These are phyloP conservation scores for Backusella psychrophila DNA, from an alignment of 192 early-diverging fungal species.

Conservation along the genomic window DNA sequence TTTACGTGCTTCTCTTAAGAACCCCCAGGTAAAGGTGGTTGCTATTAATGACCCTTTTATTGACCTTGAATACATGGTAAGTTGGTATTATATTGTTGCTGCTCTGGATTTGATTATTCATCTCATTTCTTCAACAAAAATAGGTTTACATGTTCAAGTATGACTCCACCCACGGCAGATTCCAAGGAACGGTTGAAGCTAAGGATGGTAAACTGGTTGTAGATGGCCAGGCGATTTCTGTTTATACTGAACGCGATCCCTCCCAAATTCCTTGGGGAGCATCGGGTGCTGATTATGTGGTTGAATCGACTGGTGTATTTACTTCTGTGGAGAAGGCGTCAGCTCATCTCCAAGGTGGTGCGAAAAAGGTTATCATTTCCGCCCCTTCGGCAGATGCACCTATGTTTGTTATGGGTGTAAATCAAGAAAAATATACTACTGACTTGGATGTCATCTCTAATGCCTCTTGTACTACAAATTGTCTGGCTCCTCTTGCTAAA, in stretches of 20 bases:
- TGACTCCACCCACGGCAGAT: slow-evolving; percentile 97
- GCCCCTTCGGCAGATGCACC: slow-evolving; percentile 94
- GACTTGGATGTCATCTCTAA: slow-evolving; percentile 87
- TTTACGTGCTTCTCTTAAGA: slow-evolving; percentile 80
- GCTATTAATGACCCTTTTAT: slow-evolving; percentile 98
- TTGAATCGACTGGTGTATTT: slow-evolving; percentile 98
- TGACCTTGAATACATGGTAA: slow-evolving; percentile 89
- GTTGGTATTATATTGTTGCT: neutral
- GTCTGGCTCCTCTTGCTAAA: slow-evolving; percentile 95
- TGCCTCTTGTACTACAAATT: slow-evolving; percentile 99
- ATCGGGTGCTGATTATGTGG: slow-evolving; percentile 82
- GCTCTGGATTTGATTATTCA: neutral
- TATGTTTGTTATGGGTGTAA: slow-evolving; percentile 97
- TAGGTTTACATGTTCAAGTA: slow-evolving; percentile 89
- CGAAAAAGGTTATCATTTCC: slow-evolving; percentile 98
- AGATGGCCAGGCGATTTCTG: slow-evolving; percentile 74
- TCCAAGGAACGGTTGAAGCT: slow-evolving; percentile 74
- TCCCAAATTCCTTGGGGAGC: slow-evolving; percentile 83
- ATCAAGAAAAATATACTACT: slow-evolving; percentile 86
- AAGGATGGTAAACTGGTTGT: slow-evolving; percentile 85
- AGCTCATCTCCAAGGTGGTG: slow-evolving; percentile 84
- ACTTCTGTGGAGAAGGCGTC: slow-evolving; percentile 84
- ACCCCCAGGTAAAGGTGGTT: slow-evolving; percentile 76
- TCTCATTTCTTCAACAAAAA: no score
- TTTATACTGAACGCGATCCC: slow-evolving; percentile 75